Evolutionary conservation across 352 stramenopile species (phyloP), one percentile per base, ranked within the genome.

Genomic region (Globisporangium acanthophoron): DNA sequence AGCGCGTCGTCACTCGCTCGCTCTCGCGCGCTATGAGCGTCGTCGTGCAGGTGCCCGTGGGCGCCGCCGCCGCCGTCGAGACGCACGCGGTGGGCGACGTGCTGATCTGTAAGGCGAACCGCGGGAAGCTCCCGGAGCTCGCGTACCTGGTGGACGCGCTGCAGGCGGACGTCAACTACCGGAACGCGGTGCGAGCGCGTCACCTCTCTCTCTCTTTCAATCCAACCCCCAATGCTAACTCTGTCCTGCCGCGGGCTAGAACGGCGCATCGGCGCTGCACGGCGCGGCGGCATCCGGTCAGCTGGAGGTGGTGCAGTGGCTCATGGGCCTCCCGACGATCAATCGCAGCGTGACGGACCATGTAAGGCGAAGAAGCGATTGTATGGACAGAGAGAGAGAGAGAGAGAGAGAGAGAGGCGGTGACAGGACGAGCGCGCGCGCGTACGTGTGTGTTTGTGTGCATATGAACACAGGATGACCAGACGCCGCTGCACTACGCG

Each of bases 21-120:
- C 13, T 18, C 33, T 41, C 29, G 31, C 5, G n/a, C 46, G 52
- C 21, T 16, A 84, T 88, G 78, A 88, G 78, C 58, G 74, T 78
- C 66, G 74, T 88, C 51, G 59, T 85, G 55, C 80, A 90, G 61
- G 62, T 88, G 49, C 73, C 78, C 40, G 75, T 88, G 65, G 67
- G 69, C 45, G 73, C 67, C 49, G 74, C 74, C 58, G 59, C 74
- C 18, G 70, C 85, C 46, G 55, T 89, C 41, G 82, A 90, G 54
- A 90, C 70, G 67, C 92, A 88, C 67, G 90, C 82, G 44, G 70
- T 92, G n/a, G 85, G 85, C 51, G 85, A 94, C 62, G 81, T 94
- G 57, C 71, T 94, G 44, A 87, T 92, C 48, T 90, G 82, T 59
- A 94, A 94, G 59, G 78, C 80, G 39, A 84, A 94, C 59, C 82